A percentile compares a stretch with the other conserved stretches of the same genome.
Conservation (phyloP, 1,139 yeast genomes). For the Candida sp. region DNA sequence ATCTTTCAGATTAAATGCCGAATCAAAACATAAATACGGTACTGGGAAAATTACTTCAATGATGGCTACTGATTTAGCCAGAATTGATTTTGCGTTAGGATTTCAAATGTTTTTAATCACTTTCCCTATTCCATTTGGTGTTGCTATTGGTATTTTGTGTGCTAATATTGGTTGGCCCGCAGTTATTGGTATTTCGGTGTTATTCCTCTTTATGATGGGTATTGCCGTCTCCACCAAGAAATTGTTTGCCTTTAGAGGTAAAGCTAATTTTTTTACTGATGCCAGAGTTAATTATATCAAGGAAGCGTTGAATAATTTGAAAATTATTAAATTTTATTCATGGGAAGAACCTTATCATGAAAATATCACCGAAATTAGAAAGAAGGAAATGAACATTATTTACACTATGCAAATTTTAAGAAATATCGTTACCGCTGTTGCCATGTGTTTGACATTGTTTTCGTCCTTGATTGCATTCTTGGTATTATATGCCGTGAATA, state of each 20-base stretch:
- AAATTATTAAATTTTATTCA: conserved; percentile 41
- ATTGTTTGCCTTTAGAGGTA: conserved; percentile 23
- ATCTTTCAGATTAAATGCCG: conserved; percentile 25
- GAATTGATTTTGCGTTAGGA: conserved; percentile 73
- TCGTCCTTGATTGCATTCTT: conserved; percentile 76
- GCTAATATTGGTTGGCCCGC: conserved; percentile 51
- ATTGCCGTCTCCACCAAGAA: conserved; percentile 20
- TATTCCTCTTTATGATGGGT: conserved; percentile 20
- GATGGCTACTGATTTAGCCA: conserved; percentile 75
- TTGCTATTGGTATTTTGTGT: conserved; percentile 61
- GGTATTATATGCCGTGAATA: conserved; percentile 51
- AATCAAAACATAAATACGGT: conserved; percentile 25
- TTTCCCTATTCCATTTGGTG: conserved; percentile 58
- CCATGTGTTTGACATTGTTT: conserved; percentile 58
- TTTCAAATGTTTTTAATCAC: conserved; percentile 66
- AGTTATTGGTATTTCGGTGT: conserved; percentile 31
- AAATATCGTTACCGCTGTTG: conserved; percentile 56
- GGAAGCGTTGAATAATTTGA: conserved; percentile 33
- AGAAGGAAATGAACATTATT: conserved; percentile 46
- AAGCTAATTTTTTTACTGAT: conserved; percentile 30
- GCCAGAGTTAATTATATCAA: conserved; percentile 29
- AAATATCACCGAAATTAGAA: conserved; percentile 44
- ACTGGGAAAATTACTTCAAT: conserved; percentile 41
- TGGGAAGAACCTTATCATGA: conserved; percentile 67
- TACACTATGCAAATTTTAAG: conserved; percentile 51